Evolutionary conservation across 2,329 filamentous ascomycete genomes (phyloP), one percentile per base, ranked within the genome.

Genomic region (Endothia cerciana): DNA sequence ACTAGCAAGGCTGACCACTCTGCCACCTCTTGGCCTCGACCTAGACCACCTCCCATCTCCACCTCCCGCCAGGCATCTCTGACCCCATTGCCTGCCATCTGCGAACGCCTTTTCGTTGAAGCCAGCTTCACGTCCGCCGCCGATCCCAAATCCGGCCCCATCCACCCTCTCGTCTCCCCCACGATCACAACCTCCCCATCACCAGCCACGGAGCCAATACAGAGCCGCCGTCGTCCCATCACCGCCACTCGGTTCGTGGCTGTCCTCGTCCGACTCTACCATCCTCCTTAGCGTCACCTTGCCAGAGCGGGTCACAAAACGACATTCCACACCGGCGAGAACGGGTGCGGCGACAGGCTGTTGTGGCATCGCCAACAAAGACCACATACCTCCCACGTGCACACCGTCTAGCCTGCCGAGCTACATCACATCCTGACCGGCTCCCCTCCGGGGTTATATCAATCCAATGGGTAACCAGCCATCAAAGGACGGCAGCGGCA

Each of bases 391-490:
- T 73, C 65, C 71, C 69, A 73, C 73, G 73, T 73, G 74, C 73
- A 75, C 73, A 66, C 73, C 74, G 73, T 74, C 71, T 69, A 73
- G 70, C 70, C 73, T 72, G 71, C 70, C 70, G 69, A 63, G 28
- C 33, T 43, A 30, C 60, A 40, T 60, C 62, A 65, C 65, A 70
- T 70, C 68, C 69, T 69, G 65, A 47, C 67, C 71, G 70, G 72
- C 58, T 22, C 5, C 10, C 33, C n/a, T 25, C 47, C 71, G 45
- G 15, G 13, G 22, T 58, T 36, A 64, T 51, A 60, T 63, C 36
- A 56, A 65, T 65, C 68, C 69, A 71, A 94, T 94, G 91, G 91
- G 91, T 76, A 93, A 93, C 78, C 87, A 91, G 79, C 84, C 83
- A 73, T 93, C 91, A 72, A 87, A 86, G 73, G 84, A 86, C 75